phyloP scores from a whole-genome alignment of 2,329 filamentous ascomycete genomes.

The Exophiala phaeomuriformis region DNA sequence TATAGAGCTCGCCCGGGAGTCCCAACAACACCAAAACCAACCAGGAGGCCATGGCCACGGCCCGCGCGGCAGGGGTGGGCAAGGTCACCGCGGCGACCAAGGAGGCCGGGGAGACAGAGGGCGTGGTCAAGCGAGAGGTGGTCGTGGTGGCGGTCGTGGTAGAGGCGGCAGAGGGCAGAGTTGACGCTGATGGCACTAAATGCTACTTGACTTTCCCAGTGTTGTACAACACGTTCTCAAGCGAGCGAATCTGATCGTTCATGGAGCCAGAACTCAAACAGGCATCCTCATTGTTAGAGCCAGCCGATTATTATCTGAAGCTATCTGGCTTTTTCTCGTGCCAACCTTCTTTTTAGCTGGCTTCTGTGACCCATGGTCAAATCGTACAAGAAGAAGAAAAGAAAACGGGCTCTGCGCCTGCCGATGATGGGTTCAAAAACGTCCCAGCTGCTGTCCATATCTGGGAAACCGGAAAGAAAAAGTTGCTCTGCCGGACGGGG shows the following conservation, averaged over 20 bases:
- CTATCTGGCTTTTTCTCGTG: background rate
- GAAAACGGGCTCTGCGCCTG: background rate
- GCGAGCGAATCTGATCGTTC: background rate
- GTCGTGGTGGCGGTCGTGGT: conserved; percentile 40
- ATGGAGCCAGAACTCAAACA: background rate
- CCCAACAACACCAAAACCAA: conserved; percentile 54
- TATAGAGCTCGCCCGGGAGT: conserved; percentile 86
- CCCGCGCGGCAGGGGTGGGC: conserved; percentile 37
- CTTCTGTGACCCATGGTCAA: background rate
- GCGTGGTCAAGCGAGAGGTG: conserved; percentile 33
- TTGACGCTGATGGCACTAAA: background rate
- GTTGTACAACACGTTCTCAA: background rate
- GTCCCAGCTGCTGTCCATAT: background rate
- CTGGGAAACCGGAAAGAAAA: background rate
- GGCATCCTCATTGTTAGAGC: too few species aligned
- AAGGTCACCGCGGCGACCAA: conserved; percentile 32
- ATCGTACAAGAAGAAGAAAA: background rate
- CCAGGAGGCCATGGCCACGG: conserved; percentile 25
- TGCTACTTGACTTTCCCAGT: background rate
- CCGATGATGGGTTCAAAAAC: background rate
- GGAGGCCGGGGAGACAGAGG: conserved; percentile 36
- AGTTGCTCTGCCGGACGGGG: background rate
- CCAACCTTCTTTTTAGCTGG: background rate
- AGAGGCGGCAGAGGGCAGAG: conserved; percentile 33
- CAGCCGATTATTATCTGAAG: background rate